phyloP scores from a whole-genome alignment of 805 yeast species.

The Zygosaccharomyces gambellarensis region DNA sequence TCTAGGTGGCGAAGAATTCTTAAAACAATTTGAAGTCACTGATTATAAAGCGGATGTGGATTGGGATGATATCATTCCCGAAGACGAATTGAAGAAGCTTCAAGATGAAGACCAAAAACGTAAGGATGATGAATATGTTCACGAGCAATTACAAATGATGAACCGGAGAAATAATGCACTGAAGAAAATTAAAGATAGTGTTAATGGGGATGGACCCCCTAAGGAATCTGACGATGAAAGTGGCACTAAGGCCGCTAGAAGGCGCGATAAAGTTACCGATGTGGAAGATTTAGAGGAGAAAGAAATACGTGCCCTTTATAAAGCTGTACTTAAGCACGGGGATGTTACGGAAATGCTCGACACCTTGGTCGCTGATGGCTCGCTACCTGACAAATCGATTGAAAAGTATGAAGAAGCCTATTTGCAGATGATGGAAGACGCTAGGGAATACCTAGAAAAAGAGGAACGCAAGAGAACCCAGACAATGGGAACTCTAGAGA shows the following conservation, averaged over 20 bases:
- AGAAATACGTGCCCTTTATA: constrained; percentile 80
- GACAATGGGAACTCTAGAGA: constrained; percentile 54
- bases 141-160: constrained; percentile 85
- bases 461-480: constrained; percentile 62
- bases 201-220: constrained; percentile 42
- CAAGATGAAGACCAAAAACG: constrained; percentile 88
- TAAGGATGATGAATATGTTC: constrained; percentile 78
- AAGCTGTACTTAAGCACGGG: constrained; percentile 77
- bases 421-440: constrained; percentile 59
- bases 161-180: constrained; percentile 75
- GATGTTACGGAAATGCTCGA: constrained; percentile 75
- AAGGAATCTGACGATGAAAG: constrained; percentile 39
- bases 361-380: constrained; percentile 82
- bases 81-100: constrained; percentile 79
- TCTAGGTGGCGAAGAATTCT: constrained; percentile 95
- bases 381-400: constrained; percentile 77
- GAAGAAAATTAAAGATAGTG: constrained; percentile 46
- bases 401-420: constrained; percentile 71
- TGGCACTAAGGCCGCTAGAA: constrained; percentile 37
- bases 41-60: constrained; percentile 97
- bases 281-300: constrained; percentile 66
- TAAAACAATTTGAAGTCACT: constrained; percentile 95
- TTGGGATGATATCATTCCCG: constrained; percentile 99
- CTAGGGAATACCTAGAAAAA: constrained; percentile 55
- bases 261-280: constrained; percentile 40